phyloP scores from a whole-genome alignment of 2,329 filamentous ascomycete genomes.

The Zalaria sp. region DNA sequence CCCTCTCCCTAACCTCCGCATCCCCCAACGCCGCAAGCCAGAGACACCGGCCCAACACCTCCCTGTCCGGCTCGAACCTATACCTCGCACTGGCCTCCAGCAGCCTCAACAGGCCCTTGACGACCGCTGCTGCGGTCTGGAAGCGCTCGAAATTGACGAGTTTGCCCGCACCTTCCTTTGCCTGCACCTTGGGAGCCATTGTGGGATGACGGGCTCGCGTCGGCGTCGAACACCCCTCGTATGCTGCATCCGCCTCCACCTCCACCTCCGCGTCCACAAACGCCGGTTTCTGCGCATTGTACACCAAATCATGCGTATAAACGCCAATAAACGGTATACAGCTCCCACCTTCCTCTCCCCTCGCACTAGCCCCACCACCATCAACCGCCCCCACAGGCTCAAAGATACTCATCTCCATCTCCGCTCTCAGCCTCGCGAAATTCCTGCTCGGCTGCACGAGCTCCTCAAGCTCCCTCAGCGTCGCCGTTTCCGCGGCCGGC shows the following conservation, averaged over 20 bases:
- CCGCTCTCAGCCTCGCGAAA: conserved; percentile 60
- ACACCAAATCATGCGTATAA: conserved; percentile 72
- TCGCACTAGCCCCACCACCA: conserved; percentile 28
- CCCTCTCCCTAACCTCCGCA: conserved; percentile 45
- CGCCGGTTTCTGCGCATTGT: conserved; percentile 65
- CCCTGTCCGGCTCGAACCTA: conserved; percentile 58
- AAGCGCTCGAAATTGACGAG: conserved; percentile 76
- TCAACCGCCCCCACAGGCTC: conserved; percentile 44
- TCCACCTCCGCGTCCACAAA: conserved; percentile 35
- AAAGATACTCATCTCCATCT: conserved; percentile 53
- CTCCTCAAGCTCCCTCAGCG: conserved; percentile 53
- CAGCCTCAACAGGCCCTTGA: conserved; percentile 67
- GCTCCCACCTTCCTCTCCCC: too few species aligned
- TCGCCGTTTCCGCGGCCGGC: conserved; percentile 48
- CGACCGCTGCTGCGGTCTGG: conserved; percentile 58
- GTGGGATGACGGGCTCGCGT: neutral
- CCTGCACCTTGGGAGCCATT: neutral
- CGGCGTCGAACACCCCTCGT: conserved; percentile 6
- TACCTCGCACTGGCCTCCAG: conserved; percentile 67
- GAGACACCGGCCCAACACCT: conserved; percentile 66
- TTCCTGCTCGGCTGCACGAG: conserved; percentile 66
- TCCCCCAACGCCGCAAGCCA: conserved; percentile 70
- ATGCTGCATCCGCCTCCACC: too few species aligned
- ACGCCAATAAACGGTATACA: conserved; percentile 73
- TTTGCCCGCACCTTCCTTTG: too few species aligned